Evolutionary conservation across 352 stramenopile genomes (phyloP), one percentile per base, ranked within the genome.

Genomic region (Phytophthora nicotianae): DNA sequence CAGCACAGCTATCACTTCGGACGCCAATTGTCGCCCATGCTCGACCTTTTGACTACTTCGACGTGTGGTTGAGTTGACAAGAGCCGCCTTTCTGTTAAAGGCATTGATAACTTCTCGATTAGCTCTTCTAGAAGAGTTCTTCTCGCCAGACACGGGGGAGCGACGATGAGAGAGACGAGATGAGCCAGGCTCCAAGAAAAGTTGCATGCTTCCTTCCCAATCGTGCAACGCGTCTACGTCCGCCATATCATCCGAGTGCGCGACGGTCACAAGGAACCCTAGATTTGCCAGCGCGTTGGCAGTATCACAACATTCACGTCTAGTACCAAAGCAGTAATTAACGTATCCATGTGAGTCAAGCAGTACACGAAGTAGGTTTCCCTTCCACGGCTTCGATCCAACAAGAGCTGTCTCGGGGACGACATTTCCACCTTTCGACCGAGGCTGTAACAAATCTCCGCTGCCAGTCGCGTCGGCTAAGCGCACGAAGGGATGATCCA

Each of bases 401-500:
- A 91, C 57, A 4, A 90, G 32, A 14, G 68, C 68, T 17, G 78
- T 74, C 33, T 89, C 79, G 0, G 79, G 76, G 10, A 88, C 59
- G 33, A 79, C 65, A 7, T 69, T 65, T n/a, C 76, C 81, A 43
- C 67, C 72, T 50, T 79, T 88, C 2, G 83, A 89, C 1, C 82
- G 75, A 14, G 83, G 65, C 26, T 81, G 79, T 4, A 93, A 53
- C 40, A 86, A 65, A 24, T 93, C 83, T 9, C 81, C 82, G 27
- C 63, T 70, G 6, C 72, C 75, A 29, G 70, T 61, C 13, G 75
- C 58, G 41, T 83, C 79, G 1, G 71, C 64, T 20, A 89, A 61
- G 21, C 82, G 75, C 32, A 89, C 73, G 72, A 93, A 93, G 20
- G 78, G 68, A 37, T 93, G 85, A 33, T 93, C 83, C 19, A 72